Evolutionary conservation across 2,329 filamentous ascomycete genomes (phyloP).

Genomic region (Atkinsonella texensis): DNA sequence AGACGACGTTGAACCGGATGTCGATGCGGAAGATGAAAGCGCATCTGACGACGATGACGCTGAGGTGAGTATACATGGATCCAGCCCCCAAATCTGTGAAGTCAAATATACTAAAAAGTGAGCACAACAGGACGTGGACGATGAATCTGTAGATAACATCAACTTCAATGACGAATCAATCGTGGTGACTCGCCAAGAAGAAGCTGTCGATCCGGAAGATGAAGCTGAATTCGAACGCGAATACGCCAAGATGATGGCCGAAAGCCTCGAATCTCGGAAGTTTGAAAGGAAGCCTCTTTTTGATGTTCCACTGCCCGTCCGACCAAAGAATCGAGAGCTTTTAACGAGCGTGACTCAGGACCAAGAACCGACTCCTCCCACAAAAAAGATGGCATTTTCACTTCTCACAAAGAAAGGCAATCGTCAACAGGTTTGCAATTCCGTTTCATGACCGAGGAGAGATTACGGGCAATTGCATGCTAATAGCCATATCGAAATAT

Average conservation of each 20-base stretch:
- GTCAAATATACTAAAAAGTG: neutral
- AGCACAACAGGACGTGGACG: slow-evolving; percentile 32
- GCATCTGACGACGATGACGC: slow-evolving; percentile 46
- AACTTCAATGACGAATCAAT: slow-evolving; percentile 80
- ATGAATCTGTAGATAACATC: slow-evolving; percentile 40
- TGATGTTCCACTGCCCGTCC: slow-evolving; percentile 93
- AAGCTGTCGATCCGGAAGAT: slow-evolving; percentile 81
- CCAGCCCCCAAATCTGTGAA: neutral
- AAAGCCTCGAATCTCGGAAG: slow-evolving; percentile 89
- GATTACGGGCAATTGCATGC: neutral
- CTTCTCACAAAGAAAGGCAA: slow-evolving; percentile 93
- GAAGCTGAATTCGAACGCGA: slow-evolving; percentile 97
- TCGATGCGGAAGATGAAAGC: slow-evolving; percentile 48
- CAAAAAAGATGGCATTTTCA: slow-evolving; percentile 83
- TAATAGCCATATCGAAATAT: slow-evolving; percentile 8
- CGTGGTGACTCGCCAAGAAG: slow-evolving; percentile 80
- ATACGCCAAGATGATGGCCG: slow-evolving; percentile 96
- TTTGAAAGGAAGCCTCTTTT: slow-evolving; percentile 92
- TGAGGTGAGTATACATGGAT: slow-evolving; percentile 30
- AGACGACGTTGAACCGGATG: slow-evolving; percentile 50
- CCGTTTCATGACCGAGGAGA: neutral
- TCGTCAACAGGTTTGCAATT: slow-evolving; percentile 61
- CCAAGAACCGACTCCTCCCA: slow-evolving; percentile 12
- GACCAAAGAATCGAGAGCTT: slow-evolving; percentile 52
- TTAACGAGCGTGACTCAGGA: slow-evolving; percentile 19